A percentile compares a stretch with the other conserved stretches of the same genome.
These are phyloP conservation scores for Stagonosporopsis tanaceti DNA, from an alignment of 2,329 filamentous ascomycete genomes.

Conservation along the genomic window DNA sequence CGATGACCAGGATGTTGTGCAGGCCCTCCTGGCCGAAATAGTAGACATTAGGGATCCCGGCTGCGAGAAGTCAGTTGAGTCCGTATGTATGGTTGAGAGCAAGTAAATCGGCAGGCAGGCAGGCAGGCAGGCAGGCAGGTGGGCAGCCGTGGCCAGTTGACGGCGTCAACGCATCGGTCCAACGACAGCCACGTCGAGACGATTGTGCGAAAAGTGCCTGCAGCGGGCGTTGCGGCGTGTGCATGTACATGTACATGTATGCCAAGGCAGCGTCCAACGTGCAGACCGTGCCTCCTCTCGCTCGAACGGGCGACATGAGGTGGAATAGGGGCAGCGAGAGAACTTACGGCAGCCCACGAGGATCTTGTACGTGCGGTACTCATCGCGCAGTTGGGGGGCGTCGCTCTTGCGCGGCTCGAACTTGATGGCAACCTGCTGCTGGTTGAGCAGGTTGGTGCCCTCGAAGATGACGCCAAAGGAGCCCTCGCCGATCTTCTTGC, in stretches of 20 bases:
- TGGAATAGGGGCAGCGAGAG: constrained; percentile 24
- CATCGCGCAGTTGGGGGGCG: constrained; percentile 95
- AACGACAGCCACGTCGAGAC: not conserved
- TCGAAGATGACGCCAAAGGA: constrained; percentile 99
- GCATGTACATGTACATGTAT: constrained; percentile 3
- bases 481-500: constrained; percentile 99
- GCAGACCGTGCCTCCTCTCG: constrained; percentile 20
- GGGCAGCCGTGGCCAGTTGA: constrained; percentile 1
- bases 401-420: constrained; percentile 99
- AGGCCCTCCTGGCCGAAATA: constrained; percentile 99
- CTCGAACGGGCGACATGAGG: constrained; percentile 16
- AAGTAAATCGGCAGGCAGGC: constrained; percentile 6
- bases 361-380: constrained; percentile 99
- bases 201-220: not conserved
- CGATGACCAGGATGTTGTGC: constrained; percentile 98
- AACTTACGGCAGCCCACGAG: constrained; percentile 97
- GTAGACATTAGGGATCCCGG: constrained; percentile 98
- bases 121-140: not conserved
- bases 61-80: constrained; percentile 57
- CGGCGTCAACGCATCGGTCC: not conserved
- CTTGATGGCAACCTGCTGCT: constrained; percentile 99
- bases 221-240: not conserved
- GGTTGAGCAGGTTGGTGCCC: constrained; percentile 97
- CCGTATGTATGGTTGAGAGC: not conserved
- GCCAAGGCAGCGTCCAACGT: constrained; percentile 18